Evolutionary conservation across 2,329 filamentous ascomycete species (phyloP).

Genomic region (Aspergillus sp.): DNA sequence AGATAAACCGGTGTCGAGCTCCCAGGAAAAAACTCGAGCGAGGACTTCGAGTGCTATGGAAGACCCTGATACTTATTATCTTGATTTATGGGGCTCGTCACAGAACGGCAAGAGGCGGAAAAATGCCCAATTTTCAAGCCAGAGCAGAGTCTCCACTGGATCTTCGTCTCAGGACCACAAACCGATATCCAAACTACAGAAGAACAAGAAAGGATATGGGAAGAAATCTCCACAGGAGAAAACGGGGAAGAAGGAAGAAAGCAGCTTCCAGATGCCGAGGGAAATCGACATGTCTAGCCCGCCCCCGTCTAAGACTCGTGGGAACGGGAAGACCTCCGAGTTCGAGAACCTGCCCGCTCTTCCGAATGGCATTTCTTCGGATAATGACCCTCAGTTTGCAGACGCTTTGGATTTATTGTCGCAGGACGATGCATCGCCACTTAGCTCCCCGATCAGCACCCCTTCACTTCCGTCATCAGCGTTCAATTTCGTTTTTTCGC

Average conservation of each 20-base stretch:
- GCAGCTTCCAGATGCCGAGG: constrained; percentile 16
- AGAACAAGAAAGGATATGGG: constrained; percentile 1
- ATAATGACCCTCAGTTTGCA: not conserved
- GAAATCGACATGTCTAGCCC: constrained; percentile 15
- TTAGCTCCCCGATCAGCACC: constrained; percentile 27
- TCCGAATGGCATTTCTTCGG: constrained; percentile 16
- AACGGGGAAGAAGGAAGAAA: not conserved
- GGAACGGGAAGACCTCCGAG: not conserved
- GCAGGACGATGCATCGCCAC: constrained; percentile 19
- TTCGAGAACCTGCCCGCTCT: constrained; percentile 23
- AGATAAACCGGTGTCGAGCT: constrained; percentile 1
- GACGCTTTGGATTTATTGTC: not conserved
- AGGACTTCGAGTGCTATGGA: constrained; percentile 7
- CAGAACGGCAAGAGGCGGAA: constrained; percentile 10
- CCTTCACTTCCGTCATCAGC: constrained; percentile 6
- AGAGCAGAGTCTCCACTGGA: not conserved
- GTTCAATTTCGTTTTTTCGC: constrained; percentile 13
- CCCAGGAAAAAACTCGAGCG: constrained; percentile 9
- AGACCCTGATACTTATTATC: constrained; percentile 1
- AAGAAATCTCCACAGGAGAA: constrained; percentile 6
- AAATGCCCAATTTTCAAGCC: not conserved
- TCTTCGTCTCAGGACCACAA: not conserved
- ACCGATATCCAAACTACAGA: not conserved
- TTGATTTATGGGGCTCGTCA: constrained; percentile 4
- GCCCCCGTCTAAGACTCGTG: constrained; percentile 4